Evolutionary conservation across 148 eudicot genomes (phyloP), one percentile per base, ranked within the genome.

Genomic region (Arbutus unedo): DNA sequence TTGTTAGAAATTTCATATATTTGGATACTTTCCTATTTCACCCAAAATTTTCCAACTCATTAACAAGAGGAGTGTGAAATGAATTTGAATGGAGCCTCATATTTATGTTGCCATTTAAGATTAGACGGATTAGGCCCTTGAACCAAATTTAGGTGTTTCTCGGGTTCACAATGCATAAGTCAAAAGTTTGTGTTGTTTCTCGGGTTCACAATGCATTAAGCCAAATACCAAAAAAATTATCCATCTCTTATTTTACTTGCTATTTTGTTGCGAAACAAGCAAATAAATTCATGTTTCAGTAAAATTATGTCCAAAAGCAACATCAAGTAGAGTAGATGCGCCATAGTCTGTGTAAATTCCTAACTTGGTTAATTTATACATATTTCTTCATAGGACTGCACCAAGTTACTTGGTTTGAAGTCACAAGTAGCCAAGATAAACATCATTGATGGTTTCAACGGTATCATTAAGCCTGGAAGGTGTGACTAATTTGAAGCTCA

Each of bases 381-480:
- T 74, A 70, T 81, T 81, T 77, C 75, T 43, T 54, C 11, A 72
- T 85, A 92, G 93, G 86, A 83, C 62, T 43, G 84, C 55, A 45
- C 82, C n/a, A 90, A 85, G 86, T 77, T 94, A 50, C 77, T 85
- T 57, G 94, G 98, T 50, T 85, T 89, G 41, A 82, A 55, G 41
- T 81, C 84, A 53, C 88, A 81, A 81, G 87, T 83, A 15, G 38
- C 56, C 68, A 90, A 83, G 78, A 81, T 93, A 70, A 81, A 83
- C 77, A 91, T 93, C 76, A 15, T 71, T 71, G 75, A 44, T 64
- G 18, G 53, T 94, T 88, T 89, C 84, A 91, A 89, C 78, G 98
- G 98, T 64, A 82, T 90, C 67, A 87, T 91, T 79, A 91, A 89
- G 88, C 95, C 98, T 49, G 93, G 96, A 85, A 93, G 98, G 96